phyloP scores from a whole-genome alignment of 129 eudicot species.

The Helichrysum umbraculigerum region DNA sequence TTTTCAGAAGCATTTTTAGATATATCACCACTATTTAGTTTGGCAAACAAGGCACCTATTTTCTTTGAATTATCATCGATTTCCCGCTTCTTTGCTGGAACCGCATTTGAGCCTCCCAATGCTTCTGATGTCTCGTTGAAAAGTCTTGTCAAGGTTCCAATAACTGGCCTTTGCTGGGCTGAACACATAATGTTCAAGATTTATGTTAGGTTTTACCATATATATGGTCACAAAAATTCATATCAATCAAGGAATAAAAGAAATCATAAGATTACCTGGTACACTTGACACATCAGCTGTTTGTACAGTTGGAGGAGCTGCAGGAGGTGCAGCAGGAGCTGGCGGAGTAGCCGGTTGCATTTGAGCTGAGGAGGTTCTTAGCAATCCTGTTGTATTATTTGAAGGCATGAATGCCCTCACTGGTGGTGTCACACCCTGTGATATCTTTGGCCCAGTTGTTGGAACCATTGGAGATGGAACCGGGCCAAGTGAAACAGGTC shows the following conservation, averaged over 20 bases:
- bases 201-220: not conserved
- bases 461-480: constrained; percentile 35
- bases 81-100: constrained; percentile 85
- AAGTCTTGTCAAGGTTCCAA: constrained; percentile 77
- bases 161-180: constrained; percentile 84
- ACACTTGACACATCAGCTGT: constrained; percentile 90
- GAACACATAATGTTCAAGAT: constrained; percentile 18
- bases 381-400: constrained; percentile 45
- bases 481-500: constrained; percentile 53
- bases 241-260: not conserved
- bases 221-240: not conserved
- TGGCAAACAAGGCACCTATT: constrained; percentile 77
- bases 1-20: constrained; percentile 85
- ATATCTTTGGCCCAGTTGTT: constrained; percentile 15
- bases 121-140: constrained; percentile 91
- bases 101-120: constrained; percentile 82
- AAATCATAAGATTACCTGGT: constrained; percentile 47
- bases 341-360: constrained; percentile 69
- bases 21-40: constrained; percentile 84
- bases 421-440: constrained; percentile 42
- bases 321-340: constrained; percentile 56
- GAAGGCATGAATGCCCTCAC: constrained; percentile 66
- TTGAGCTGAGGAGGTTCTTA: constrained; percentile 57
- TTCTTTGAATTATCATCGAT: constrained; percentile 95
- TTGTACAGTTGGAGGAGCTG: constrained; percentile 91